Evolutionary conservation across 2,329 filamentous ascomycete genomes (phyloP), one percentile per base, ranked within the genome.

Genomic region (Bipolaris cookei): DNA sequence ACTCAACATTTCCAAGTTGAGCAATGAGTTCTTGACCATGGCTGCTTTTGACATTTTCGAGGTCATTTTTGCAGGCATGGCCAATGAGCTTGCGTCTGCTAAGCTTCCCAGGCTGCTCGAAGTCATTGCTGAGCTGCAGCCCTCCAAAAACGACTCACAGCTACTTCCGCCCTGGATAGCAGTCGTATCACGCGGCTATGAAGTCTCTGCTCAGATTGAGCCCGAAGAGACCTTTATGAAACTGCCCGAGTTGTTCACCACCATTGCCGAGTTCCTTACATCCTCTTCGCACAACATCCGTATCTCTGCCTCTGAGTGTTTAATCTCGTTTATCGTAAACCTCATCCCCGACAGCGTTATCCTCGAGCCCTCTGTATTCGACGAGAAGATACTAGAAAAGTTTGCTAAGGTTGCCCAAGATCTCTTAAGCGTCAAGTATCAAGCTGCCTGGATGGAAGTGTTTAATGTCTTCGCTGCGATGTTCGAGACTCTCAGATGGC

Each of bases 1-100:
- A 56, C 86, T 99, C 65, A 88, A 88, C 65, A 96, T 98, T 60
- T 94, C 94, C 28, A 89, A 89, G 71, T 93, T 90, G 7, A 95
- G 88, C 76, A 97, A 96, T 75, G 93, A 98, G 74, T 96, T 94
- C 76, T 88, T 99, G 82, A 96, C 93, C 30, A 96, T 98, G 89
- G 90, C 91, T 10, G 90, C 93, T 0, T 97, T 99, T 68, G 94
- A 97, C 64, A 94, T 98, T 3, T 99, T 99, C 69, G 95, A 99
- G 76, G 90, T 96, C 75, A 96, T 98, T 42, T 98, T 99, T 65
- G 89, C 90, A 67, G 90, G 92, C 6, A 93, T 99, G 89, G 86
- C 88, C 14, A 90, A 93, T 64, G 92, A 96, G 65, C 84, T 93
- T 46, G 91, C 93, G 0, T 96, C 92, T 2, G 86, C 91, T 1